A percentile compares a stretch with the other conserved stretches of the same genome.
These are phyloP conservation scores for Termitomyces sp. DNA, from an alignment of 768 basidiomycete species.

Conservation along the genomic window DNA sequence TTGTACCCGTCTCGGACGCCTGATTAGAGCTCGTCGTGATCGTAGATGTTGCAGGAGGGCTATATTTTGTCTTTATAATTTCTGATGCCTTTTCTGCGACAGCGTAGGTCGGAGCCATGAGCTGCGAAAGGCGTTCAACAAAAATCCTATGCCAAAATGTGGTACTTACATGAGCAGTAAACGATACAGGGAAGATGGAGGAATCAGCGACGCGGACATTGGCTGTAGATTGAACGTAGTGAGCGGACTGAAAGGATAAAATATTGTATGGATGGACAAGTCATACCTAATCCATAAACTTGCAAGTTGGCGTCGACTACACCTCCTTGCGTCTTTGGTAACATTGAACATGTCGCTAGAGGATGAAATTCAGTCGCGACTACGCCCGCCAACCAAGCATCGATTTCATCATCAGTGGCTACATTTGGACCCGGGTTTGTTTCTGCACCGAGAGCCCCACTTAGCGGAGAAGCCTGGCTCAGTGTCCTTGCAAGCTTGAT, in stretches of 20 bases:
- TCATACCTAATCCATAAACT: slow-evolving; percentile 47
- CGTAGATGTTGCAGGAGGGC: neutral
- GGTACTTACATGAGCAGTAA: slow-evolving; percentile 20
- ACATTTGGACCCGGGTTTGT: slow-evolving; percentile 46
- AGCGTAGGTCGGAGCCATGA: slow-evolving; percentile 7
- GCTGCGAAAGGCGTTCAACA: neutral
- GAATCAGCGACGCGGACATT: slow-evolving; percentile 42
- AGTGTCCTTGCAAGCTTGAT: slow-evolving; percentile 59
- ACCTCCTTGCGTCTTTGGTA: slow-evolving; percentile 50
- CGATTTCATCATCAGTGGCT: slow-evolving; percentile 51
- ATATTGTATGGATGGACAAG: neutral
- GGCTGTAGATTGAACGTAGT: slow-evolving; percentile 8
- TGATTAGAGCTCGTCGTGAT: neutral
- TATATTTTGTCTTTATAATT: slow-evolving; percentile 1
- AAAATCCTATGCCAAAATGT: neutral
- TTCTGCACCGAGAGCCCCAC: slow-evolving; percentile 39
- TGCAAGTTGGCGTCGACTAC: slow-evolving; percentile 53
- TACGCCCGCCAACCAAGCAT: slow-evolving; percentile 41
- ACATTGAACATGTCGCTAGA: slow-evolving; percentile 52
- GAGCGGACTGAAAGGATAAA: neutral
- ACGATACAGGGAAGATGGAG: slow-evolving; percentile 21
- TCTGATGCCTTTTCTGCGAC: slow-evolving; percentile 11
- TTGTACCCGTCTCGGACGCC: neutral
- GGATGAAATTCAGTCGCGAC: slow-evolving; percentile 62
- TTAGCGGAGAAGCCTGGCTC: slow-evolving; percentile 49